Evolutionary conservation across 2,329 filamentous ascomycete species (phyloP).

Genomic region (Fusarium dimerum): DNA sequence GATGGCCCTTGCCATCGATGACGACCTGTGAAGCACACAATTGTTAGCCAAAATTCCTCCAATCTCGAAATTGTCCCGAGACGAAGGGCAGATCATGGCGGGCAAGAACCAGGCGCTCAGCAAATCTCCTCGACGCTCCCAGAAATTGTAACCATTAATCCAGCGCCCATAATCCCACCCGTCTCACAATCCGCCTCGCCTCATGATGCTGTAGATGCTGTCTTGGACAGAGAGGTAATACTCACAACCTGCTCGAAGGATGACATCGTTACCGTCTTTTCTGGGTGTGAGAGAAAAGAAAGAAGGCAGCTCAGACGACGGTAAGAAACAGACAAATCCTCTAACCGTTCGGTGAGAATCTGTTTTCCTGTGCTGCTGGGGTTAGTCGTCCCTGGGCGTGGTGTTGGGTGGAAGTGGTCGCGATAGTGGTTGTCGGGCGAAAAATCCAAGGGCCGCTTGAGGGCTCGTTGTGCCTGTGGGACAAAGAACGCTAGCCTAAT

Average conservation of each 20-base stretch:
- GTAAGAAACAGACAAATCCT: conserved; percentile 38
- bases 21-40: conserved; percentile 66
- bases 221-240: conserved; percentile 32
- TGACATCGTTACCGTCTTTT: conserved; percentile 57
- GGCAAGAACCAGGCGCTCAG: conserved; percentile 12
- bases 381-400: conserved; percentile 43
- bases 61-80: conserved; percentile 18
- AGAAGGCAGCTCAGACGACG: conserved; percentile 38
- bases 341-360: conserved; percentile 41
- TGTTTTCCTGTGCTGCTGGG: conserved; percentile 42
- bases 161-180: conserved; percentile 14
- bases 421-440: conserved; percentile 40
- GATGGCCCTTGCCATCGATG: conserved; percentile 99
- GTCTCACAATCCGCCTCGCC: conserved; percentile 16
- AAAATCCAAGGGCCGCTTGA: conserved; percentile 43
- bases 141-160: conserved; percentile 15
- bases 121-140: conserved; percentile 7
- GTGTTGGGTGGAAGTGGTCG: conserved; percentile 42
- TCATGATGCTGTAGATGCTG: conserved; percentile 19
- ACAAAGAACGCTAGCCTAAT: conserved; percentile 35
- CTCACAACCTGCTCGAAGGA: conserved; percentile 72
- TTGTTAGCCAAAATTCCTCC: conserved; percentile 25
- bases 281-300: conserved; percentile 33
- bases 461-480: conserved; percentile 43
- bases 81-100: conserved; percentile 10